These are phyloP conservation scores for Penicillium ochrochloron DNA, from an alignment of 495 filamentous ascomycete genomes.

Conservation along the genomic window DNA sequence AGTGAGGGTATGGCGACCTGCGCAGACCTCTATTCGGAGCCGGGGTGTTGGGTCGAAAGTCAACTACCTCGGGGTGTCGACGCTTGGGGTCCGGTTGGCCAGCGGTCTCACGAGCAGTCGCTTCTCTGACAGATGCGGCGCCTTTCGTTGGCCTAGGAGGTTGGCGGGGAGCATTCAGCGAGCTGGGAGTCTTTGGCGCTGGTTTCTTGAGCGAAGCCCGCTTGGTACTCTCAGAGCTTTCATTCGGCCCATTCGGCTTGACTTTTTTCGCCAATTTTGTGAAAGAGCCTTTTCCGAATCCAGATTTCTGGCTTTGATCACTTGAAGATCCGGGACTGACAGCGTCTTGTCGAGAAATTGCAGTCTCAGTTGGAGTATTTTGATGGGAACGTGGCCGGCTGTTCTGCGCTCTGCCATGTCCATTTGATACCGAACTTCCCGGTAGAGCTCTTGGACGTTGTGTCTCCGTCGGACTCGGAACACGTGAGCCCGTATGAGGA, in stretches of 20 bases:
- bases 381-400: conserved; percentile 9
- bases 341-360: neutral
- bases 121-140: conserved; percentile 29
- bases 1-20: conserved; percentile 41
- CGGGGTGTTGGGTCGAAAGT: conserved; percentile 28
- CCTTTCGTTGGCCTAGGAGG: conserved; percentile 27
- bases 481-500: conserved; percentile 19
- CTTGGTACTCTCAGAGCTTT: conserved; percentile 37
- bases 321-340: conserved; percentile 1
- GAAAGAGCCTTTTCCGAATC: conserved; percentile 36
- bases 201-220: conserved; percentile 26
- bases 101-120: conserved; percentile 23
- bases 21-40: conserved; percentile 47
- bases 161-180: conserved; percentile 15
- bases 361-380: conserved; percentile 4
- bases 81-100: conserved; percentile 17
- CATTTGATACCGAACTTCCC: neutral
- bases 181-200: conserved; percentile 22
- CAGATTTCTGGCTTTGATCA: conserved; percentile 24
- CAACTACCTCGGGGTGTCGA: conserved; percentile 19
- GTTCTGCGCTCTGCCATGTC: conserved; percentile 3
- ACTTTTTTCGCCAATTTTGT: conserved; percentile 45
- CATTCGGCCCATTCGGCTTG: conserved; percentile 26
- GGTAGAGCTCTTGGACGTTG: conserved; percentile 9
- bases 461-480: conserved; percentile 7